These are phyloP conservation scores for Pseudoneurospora amorphoporcata DNA, from an alignment of 495 filamentous ascomycete genomes.

Conservation along the genomic window DNA sequence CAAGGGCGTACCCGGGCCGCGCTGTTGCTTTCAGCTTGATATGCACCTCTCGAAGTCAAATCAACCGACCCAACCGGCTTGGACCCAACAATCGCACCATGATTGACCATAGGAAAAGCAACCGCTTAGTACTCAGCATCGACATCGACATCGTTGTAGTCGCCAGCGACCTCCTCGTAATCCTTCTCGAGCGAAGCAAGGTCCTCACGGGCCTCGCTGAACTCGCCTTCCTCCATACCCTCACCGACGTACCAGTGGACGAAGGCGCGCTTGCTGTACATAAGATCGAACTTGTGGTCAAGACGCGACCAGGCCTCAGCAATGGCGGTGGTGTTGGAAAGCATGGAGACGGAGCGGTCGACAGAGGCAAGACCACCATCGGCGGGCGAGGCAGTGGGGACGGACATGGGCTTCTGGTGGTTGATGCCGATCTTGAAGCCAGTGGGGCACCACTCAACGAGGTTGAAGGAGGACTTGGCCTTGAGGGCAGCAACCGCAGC, in stretches of 20 bases:
- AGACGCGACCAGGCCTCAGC: conserved; percentile 83
- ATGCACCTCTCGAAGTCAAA: neutral
- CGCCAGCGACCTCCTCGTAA: conserved; percentile 82
- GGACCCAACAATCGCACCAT: neutral
- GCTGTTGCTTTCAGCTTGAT: neutral
- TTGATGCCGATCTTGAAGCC: conserved; percentile 94
- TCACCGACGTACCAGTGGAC: conserved; percentile 95
- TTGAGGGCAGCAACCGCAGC: conserved; percentile 73
- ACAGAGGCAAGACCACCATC: conserved; percentile 69
- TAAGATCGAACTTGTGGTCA: conserved; percentile 91
- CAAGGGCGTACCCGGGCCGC: neutral
- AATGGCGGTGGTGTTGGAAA: conserved; percentile 87
- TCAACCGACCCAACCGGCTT: neutral
- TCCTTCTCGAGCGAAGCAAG: conserved; percentile 83
- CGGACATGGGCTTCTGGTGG: conserved; percentile 74
- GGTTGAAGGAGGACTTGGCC: conserved; percentile 79
- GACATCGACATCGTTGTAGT: conserved; percentile 55
- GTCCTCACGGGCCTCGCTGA: conserved; percentile 84
- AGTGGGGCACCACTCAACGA: conserved; percentile 94
- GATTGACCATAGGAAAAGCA: neutral
- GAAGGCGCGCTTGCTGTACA: conserved; percentile 93
- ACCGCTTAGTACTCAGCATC: conserved; percentile 60
- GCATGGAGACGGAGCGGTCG: conserved; percentile 80
- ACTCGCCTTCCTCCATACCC: conserved; percentile 94
- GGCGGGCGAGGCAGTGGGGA: conserved; percentile 48